Base-by-base conservation (phyloP, 192 early-diverging fungal genomes). In the Rhizophagus prolifer region DNA sequence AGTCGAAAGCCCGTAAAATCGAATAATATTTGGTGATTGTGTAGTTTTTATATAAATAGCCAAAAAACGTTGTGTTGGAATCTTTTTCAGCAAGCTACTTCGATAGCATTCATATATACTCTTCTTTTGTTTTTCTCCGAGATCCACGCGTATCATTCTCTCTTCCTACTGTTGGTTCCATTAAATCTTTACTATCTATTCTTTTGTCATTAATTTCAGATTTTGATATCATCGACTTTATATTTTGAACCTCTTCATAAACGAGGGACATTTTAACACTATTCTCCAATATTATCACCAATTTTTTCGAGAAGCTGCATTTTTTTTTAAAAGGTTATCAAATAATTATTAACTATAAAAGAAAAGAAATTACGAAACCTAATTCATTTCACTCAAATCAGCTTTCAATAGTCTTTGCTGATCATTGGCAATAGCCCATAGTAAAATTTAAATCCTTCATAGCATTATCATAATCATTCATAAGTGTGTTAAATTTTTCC, bases 401-500 rank as follows among this genome's bases (percentile, higher is more conserved):
- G 68, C 50, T 36, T 66, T 50, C 10, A 76, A 21, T 25, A 1
- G 13, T n/a, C 23, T 19, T 76, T 76, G 75, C 1, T 76, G 64
- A 23, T 76, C 75, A 59, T 7, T 54, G 5, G 54, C 21, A 23
- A 76, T 58, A 2, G 65, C 28, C 28, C 4, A 68, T 38, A 12
- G 46, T 26, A 30, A 76, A 76, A 54, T 67, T 34, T 59, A 76
- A 41, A 54, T 68, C 31, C 25, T 36, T 36, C 47, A 65, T 64
- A 4, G 36, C 34, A 26, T 34, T 16, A 9, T 76, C 75, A 66
- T 68, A 68, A 2, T 76, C 75, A 13, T 21, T 9, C 2, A 36
- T 59, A 5, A 76, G 44, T 10, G 23, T 16, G 6, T 14, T 38
- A 68, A 76, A 76, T 23, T 9, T 76, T 1, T 38, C 31, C 21